These are phyloP conservation scores for Gracilaria vermiculophylla DNA, from an alignment of 23 red algal species.

Conservation along the genomic window DNA sequence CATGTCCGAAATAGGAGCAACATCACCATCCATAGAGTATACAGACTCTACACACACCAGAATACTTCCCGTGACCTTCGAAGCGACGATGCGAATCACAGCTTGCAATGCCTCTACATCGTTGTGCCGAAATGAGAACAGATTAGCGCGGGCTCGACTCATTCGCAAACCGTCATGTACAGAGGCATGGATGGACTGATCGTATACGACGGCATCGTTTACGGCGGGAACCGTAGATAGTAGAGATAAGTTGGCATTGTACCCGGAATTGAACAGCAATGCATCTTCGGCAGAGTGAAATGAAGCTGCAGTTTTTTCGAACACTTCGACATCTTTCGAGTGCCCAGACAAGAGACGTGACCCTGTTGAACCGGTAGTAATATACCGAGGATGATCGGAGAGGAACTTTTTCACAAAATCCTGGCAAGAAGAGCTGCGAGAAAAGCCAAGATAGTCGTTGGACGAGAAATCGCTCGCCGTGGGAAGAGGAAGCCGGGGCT, in stretches of 20 bases:
- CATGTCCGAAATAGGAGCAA: constrained; percentile 64
- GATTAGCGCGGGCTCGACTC: constrained; percentile 35
- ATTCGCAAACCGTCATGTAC: constrained; percentile 86
- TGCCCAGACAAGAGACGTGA: constrained; percentile 92
- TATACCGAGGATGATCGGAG: neutral
- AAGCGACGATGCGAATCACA: neutral
- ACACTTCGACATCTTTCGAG: constrained; percentile 20
- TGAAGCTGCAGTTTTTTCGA: constrained; percentile 65
- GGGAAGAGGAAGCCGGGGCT: constrained; percentile 24
- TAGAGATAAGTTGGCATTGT: constrained; percentile 82
- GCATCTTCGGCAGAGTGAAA: constrained; percentile 61
- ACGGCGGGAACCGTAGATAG: constrained; percentile 56
- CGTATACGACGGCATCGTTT: constrained; percentile 68
- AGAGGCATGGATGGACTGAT: constrained; percentile 86
- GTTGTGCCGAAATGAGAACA: constrained; percentile 84
- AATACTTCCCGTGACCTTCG: neutral
- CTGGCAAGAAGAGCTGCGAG: neutral
- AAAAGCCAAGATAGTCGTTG: constrained; percentile 94
- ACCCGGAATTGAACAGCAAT: constrained; percentile 86
- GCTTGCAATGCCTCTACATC: constrained; percentile 14
- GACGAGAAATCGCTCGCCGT: constrained; percentile 85
- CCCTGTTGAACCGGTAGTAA: constrained; percentile 75
- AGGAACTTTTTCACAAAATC: constrained; percentile 9
- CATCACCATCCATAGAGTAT: constrained; percentile 98
- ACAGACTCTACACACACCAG: constrained; percentile 84